Evolutionary conservation across 371 early-diverging fungal species (phyloP), one percentile per base, ranked within the genome.

Genomic region (Lichtheimia ornata): DNA sequence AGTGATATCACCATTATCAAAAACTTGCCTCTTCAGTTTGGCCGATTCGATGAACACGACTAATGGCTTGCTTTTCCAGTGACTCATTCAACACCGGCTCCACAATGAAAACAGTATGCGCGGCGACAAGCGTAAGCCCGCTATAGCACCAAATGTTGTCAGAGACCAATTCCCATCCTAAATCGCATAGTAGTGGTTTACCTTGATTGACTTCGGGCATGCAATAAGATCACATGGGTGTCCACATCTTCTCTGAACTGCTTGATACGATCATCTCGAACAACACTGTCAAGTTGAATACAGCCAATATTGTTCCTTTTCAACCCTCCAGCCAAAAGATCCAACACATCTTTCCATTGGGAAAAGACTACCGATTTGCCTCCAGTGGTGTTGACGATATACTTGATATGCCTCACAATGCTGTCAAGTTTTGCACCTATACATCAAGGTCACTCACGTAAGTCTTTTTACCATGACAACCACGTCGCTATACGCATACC

Each of bases 11-110:
- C 35, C 22, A 30, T 22, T 15, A 2, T 59, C 35, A 59, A 56
- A 56, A 72, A 27, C 77, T 71, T 53, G 96, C 98, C 70, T 94
- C 92, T 50, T 90, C 89, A 5, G 91, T 95, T 73, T 99, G 99
- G 5, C 99, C 99, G 64, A 99, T 84, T 53, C 99, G 88, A 78
- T 99, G 99, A 0, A 96, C 96, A 52, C 92, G 81, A 65, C 90
- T 91, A 65, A 91, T 89, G 3, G 91, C 84, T 59, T 84, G 84
- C 9, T 72, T 73, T 49, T 84, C 82, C 24, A 84, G 51, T 17
- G 68, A 71, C 45, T 78, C 78, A 50, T 81, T 79, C 5, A 84
- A 56, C 0, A 84, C 70, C 2, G 84, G 84, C 28, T 84, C 84
- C 14, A 81, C 74, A 47, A 84, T 82, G 51, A 84, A 81, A 5